Percentiles rank a stretch among this genome's conserved stretches.
Conservation (phyloP, 2,329 filamentous ascomycete genomes). For the Arachnomyces sp. region DNA sequence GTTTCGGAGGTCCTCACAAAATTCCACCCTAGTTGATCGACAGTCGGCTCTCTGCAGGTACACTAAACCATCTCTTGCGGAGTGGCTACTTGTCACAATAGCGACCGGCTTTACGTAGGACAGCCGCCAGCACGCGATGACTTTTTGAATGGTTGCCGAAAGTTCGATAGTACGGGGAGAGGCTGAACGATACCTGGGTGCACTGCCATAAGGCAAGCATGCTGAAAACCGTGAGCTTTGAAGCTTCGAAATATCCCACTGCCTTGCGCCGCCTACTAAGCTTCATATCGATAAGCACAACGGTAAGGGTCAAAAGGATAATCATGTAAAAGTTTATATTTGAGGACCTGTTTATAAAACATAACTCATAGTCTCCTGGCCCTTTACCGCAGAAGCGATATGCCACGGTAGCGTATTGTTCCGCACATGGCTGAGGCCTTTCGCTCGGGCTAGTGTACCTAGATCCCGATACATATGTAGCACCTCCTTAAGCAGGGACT, state of each 20-base stretch:
- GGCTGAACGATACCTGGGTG: background rate
- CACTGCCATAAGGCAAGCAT: background rate
- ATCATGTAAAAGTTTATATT: no score
- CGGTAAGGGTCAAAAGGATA: no score
- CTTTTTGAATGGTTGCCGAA: no score
- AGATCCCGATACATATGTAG: slow-evolving; percentile 39
- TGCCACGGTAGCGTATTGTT: slow-evolving; percentile 40
- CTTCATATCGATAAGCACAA: background rate
- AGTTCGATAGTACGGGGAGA: no score
- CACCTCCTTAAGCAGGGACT: slow-evolving; percentile 32
- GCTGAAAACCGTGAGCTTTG: background rate
- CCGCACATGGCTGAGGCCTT: slow-evolving; percentile 34
- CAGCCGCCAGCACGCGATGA: no score
- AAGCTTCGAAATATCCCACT: background rate
- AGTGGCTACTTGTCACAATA: no score
- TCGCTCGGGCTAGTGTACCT: slow-evolving; percentile 33
- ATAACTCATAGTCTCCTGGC: slow-evolving; percentile 34
- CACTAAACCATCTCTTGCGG: no score
- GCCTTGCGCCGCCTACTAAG: background rate
- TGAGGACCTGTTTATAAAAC: slow-evolving; percentile 21
- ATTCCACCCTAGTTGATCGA: no score
- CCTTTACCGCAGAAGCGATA: slow-evolving; percentile 36
- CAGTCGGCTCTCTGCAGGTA: no score
- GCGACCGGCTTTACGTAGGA: no score
- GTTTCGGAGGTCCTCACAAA: no score